Evolutionary conservation across 805 yeast genomes (phyloP).

Genomic region (Candida oleophila): DNA sequence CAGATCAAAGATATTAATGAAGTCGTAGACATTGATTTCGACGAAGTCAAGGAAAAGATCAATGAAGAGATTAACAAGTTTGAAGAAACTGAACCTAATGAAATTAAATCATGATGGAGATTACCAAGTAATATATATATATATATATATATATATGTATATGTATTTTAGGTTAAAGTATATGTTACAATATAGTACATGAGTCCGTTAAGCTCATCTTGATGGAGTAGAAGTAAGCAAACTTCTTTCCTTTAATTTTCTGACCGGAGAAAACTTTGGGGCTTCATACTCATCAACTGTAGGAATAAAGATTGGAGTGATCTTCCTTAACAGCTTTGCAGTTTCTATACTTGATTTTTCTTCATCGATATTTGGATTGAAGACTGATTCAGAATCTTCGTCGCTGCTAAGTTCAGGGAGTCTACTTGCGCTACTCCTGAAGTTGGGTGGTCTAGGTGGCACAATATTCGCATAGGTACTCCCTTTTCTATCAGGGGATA

Average conservation of each 20-base stretch:
- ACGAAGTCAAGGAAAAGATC: constrained; percentile 16
- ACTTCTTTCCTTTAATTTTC: constrained; percentile 24
- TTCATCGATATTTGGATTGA: constrained; percentile 8
- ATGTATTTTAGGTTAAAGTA: too few relatives aligned
- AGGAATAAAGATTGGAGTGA: constrained; percentile 38
- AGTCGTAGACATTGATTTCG: constrained; percentile 13
- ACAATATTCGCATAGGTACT: constrained; percentile 5
- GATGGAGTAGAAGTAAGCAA: constrained; percentile 4
- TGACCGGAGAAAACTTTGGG: constrained; percentile 31
- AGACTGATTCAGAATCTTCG: neutral
- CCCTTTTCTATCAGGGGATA: constrained; percentile 2
- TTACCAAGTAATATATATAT: too few relatives aligned
- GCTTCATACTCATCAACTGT: constrained; percentile 20
- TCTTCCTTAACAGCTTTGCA: constrained; percentile 32
- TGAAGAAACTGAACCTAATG: constrained; percentile 9
- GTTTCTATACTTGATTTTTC: constrained; percentile 24
- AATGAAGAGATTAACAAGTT: constrained; percentile 23
- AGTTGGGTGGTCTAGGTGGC: constrained; percentile 25
- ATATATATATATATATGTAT: too few relatives aligned
- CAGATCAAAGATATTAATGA: neutral
- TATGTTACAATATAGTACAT: neutral
- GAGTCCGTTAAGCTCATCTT: neutral
- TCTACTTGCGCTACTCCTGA: constrained; percentile 7
- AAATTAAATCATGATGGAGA: neutral
- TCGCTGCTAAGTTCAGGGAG: constrained; percentile 2